Conservation (phyloP, 2,329 filamentous ascomycete species). For the Sphaerulina musiva region DNA sequence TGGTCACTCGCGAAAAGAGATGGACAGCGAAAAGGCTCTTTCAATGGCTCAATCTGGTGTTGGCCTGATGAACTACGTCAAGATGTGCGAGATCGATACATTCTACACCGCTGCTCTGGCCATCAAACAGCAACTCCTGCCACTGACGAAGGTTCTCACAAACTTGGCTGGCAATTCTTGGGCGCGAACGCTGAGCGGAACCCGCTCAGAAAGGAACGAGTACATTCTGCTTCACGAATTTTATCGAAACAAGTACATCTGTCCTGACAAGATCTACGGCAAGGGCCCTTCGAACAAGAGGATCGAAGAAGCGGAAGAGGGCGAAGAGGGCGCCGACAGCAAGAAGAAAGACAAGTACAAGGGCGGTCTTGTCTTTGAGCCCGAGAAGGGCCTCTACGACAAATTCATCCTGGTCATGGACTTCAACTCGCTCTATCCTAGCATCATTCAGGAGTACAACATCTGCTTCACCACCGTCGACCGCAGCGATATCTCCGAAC, state of each 20-base stretch:
- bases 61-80: constrained; percentile 86
- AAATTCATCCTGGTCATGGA: constrained; percentile 99
- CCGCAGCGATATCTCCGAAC: constrained; percentile 62
- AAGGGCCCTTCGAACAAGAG: constrained; percentile 55
- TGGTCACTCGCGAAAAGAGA: constrained; percentile 65
- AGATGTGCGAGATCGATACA: constrained; percentile 89
- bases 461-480: constrained; percentile 99
- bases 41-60: constrained; percentile 73
- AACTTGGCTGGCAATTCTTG: constrained; percentile 97
- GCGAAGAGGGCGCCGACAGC: constrained; percentile 56
- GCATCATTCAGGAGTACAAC: constrained; percentile 98
- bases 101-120: constrained; percentile 92
- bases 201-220: constrained; percentile 93
- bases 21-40: constrained; percentile 82
- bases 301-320: constrained; percentile 69
- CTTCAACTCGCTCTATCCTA: constrained; percentile 98
- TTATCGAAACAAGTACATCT: constrained; percentile 93
- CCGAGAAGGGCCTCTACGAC: constrained; percentile 94
- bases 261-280: constrained; percentile 85
- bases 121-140: constrained; percentile 81
- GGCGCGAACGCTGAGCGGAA: constrained; percentile 92
- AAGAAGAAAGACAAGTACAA: constrained; percentile 99
- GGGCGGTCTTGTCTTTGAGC: constrained; percentile 95
- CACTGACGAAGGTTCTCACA: constrained; percentile 88
- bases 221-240: constrained; percentile 99